These are phyloP conservation scores for Ceratobasidium theobromae DNA, from an alignment of 1,284 basidiomycete species.

Conservation along the genomic window DNA sequence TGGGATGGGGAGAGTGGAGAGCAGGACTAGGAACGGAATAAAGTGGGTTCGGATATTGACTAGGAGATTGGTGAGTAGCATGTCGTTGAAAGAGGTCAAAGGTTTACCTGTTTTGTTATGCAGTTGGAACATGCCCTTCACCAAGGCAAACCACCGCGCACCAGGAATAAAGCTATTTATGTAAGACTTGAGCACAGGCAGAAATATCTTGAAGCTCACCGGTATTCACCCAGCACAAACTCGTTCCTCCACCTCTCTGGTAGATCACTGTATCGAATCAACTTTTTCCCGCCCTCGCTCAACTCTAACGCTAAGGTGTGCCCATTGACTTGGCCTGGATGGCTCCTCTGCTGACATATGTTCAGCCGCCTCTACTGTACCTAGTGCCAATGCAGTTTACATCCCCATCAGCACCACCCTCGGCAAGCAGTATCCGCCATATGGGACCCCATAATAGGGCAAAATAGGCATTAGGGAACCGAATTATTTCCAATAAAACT, in stretches of 20 bases:
- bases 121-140: conserved; percentile 71
- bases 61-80: conserved; percentile 43
- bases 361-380: too few species aligned
- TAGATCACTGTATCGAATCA: conserved; percentile 78
- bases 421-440: too few species aligned
- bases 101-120: conserved; percentile 90
- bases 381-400: conserved; percentile 33
- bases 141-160: conserved; percentile 67
- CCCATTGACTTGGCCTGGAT: conserved; percentile 53
- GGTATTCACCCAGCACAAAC: conserved; percentile 78
- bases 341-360: too few species aligned
- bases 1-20: conserved; percentile 26
- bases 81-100: conserved; percentile 5
- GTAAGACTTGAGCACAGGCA: neutral
- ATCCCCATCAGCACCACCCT: conserved; percentile 30
- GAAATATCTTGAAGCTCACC: conserved; percentile 54
- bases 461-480: too few species aligned
- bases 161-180: conserved; percentile 90
- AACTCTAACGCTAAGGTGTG: conserved; percentile 56
- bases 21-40: conserved; percentile 43
- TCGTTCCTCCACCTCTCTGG: conserved; percentile 82
- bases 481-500: too few species aligned
- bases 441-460: too few species aligned
- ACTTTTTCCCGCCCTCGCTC: conserved; percentile 63
- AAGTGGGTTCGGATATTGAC: conserved; percentile 80